Evolutionary conservation across 352 stramenopile species (phyloP).

Genomic region (Pythium rhizo-oryzae): DNA sequence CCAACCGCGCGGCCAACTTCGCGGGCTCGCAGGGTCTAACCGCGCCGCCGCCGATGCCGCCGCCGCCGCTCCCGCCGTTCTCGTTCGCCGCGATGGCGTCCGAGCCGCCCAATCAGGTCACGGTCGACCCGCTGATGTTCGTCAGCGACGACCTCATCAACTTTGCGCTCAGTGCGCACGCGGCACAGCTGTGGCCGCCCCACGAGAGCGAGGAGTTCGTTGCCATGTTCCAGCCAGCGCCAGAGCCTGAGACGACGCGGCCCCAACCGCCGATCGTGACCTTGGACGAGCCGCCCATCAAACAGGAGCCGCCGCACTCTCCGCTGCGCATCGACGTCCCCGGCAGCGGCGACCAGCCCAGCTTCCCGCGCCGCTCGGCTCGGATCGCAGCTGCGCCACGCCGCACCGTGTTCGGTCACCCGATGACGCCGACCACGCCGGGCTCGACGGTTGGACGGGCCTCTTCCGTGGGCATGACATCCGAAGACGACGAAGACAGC

Average conservation of each 20-base stretch:
- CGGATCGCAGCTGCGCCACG: conserved; percentile 9
- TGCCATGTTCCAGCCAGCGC: conserved; percentile 6
- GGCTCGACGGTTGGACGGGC: neutral
- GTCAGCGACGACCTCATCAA: conserved; percentile 6
- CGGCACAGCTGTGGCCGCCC: neutral
- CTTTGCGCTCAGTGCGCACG: neutral
- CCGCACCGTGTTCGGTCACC: neutral
- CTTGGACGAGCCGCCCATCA: neutral
- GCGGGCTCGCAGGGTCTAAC: too few relatives aligned
- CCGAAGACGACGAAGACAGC: conserved; percentile 8
- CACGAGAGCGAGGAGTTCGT: conserved; percentile 6
- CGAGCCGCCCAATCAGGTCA: conserved; percentile 1
- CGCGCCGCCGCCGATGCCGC: neutral
- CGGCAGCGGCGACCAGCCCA: too few relatives aligned
- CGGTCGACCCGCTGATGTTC: conserved; percentile 1
- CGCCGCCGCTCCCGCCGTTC: neutral
- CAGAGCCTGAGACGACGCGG: too few relatives aligned
- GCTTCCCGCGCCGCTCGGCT: conserved; percentile 4
- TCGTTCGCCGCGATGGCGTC: neutral
- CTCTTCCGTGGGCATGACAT: neutral
- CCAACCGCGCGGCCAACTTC: neutral
- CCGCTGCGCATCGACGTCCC: neutral
- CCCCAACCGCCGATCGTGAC: neutral
- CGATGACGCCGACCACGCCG: neutral
- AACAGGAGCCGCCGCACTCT: neutral